phyloP scores from a whole-genome alignment of 2,329 filamentous ascomycete species.

The Botrytis paeoniae region DNA sequence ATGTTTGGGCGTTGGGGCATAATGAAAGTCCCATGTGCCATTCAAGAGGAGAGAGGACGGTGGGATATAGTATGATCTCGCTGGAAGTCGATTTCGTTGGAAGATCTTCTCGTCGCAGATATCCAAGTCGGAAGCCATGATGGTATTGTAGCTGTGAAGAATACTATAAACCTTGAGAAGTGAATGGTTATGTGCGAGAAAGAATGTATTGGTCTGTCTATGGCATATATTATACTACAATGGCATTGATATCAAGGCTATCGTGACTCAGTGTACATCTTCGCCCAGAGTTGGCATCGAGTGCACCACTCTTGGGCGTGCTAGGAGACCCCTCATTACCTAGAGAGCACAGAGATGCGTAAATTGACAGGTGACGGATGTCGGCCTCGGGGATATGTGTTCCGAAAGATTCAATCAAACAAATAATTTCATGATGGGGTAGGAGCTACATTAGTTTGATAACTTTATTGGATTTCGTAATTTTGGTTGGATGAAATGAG shows the following conservation, averaged over 20 bases:
- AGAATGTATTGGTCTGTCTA: background rate
- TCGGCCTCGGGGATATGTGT: slow-evolving; percentile 6
- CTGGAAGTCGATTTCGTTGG: slow-evolving; percentile 51
- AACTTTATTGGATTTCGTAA: background rate
- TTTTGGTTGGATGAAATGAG: background rate
- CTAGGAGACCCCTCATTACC: background rate
- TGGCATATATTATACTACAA: background rate
- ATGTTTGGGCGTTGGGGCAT: slow-evolving; percentile 45
- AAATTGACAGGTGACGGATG: background rate
- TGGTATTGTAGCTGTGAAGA: background rate
- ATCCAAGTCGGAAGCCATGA: slow-evolving; percentile 36
- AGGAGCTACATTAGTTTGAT: background rate
- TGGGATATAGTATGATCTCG: slow-evolving; percentile 53
- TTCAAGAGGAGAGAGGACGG: slow-evolving; percentile 50
- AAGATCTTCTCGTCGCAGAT: slow-evolving; percentile 52
- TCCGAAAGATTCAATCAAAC: background rate
- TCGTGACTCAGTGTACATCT: background rate
- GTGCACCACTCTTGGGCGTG: background rate
- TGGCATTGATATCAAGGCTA: background rate
- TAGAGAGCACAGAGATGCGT: no score
- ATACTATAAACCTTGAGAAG: no score
- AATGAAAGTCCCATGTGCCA: slow-evolving; percentile 56
- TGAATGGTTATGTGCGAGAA: background rate
- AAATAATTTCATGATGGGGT: background rate
- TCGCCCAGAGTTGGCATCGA: background rate